Percentiles rank a stretch among this genome's conserved stretches.
Evolutionary conservation across 2,329 filamentous ascomycete genomes (phyloP).

Genomic region (Ascochyta koolunga): DNA sequence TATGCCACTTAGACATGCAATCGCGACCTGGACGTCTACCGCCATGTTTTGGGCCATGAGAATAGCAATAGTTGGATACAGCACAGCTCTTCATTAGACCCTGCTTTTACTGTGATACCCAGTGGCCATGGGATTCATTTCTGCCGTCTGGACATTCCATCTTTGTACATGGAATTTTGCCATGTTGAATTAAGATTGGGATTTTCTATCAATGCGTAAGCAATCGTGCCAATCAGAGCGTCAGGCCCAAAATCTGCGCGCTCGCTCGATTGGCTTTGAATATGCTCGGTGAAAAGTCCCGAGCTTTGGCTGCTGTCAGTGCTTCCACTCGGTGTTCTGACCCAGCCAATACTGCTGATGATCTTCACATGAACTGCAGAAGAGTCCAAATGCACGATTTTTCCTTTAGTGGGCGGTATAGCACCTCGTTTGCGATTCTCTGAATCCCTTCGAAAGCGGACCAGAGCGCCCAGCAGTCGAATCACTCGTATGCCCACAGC

Average conservation of each 20-base stretch:
- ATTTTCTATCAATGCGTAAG: not conserved
- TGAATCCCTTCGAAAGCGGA: not conserved
- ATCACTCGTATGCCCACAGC: not conserved
- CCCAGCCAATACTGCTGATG: not conserved
- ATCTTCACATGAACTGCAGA: not conserved
- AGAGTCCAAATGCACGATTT: too few species aligned
- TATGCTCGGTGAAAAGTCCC: not conserved
- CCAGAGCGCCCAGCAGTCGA: not conserved
- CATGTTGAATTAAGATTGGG: not conserved
- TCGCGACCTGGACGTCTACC: not conserved
- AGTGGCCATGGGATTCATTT: not conserved
- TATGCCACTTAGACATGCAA: not conserved
- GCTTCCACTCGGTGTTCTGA: not conserved
- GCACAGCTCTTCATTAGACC: not conserved
- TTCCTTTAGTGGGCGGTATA: too few species aligned
- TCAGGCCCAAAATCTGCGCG: not conserved
- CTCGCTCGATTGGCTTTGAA: not conserved
- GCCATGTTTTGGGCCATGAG: too few species aligned
- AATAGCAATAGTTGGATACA: constrained; percentile 1
- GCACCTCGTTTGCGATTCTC: not conserved
- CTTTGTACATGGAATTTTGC: not conserved
- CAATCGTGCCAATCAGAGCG: not conserved
- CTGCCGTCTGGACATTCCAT: not conserved
- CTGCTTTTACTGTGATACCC: not conserved
- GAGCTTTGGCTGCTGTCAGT: not conserved